Evolutionary conservation across 495 filamentous ascomycete genomes (phyloP), one percentile per base, ranked within the genome.

Genomic region (Jackrogersella minutella): DNA sequence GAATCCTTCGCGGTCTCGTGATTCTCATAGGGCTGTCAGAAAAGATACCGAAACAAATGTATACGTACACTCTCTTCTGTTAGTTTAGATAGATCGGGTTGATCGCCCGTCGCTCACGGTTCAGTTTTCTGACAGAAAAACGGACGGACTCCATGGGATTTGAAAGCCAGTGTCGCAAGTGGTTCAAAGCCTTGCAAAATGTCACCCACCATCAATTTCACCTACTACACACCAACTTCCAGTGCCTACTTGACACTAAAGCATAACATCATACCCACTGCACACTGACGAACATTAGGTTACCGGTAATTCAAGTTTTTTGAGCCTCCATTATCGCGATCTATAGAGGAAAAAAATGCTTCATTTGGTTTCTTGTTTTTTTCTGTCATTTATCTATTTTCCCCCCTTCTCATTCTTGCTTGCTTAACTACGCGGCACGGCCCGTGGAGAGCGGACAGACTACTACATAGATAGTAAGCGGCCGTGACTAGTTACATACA

Each of bases 21-120:
- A 31, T 54, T 47, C 58, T 34, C 54, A 22, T 68, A 68, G 66
- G 66, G 66, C 66, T 68, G 66, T 64, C 54, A 68, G 39, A 64
- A 46, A 26, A 46, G 5, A n/a, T n/a, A n/a, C n/a, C n/a, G 26
- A 30, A 30, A 24, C n/a, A 46, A 58, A 49, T 49, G n/a, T n/a
- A 49, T 59, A 64, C 47, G 52, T 62, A 62, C 36, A 52, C 17
- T n/a, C n/a, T n/a, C n/a, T n/a, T n/a, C n/a, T n/a, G n/a, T n/a
- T n/a, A n/a, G n/a, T n/a, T 13, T 30, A 49, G 24, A 4, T n/a
- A 68, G 64, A 68, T 68, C 64, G 64, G 58, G 14, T 68, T 52
- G 64, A 68, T 68, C 64, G 64, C 31, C 39, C 64, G 34, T 51
- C 53, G 56, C 53, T 58, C 36, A 39, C 24, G 22, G 47, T 31